Evolutionary conservation across 352 stramenopile genomes (phyloP).

Genomic region (Globisporangium solare): DNA sequence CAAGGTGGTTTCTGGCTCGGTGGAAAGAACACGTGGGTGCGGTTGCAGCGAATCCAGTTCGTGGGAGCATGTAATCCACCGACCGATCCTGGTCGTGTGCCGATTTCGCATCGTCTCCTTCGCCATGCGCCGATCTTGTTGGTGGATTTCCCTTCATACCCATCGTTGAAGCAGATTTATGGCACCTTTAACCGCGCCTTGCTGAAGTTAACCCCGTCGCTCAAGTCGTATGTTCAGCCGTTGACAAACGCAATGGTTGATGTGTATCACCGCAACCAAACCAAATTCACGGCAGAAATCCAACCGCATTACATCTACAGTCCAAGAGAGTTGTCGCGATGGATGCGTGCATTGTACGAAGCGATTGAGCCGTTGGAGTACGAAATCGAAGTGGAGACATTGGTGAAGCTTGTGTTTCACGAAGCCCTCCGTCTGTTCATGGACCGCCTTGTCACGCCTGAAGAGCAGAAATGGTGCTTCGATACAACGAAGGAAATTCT

Average conservation of each 20-base stretch:
- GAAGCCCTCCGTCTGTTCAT: slow-evolving; percentile 98
- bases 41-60: slow-evolving; percentile 92
- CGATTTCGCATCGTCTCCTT: slow-evolving; percentile 96
- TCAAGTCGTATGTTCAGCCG: slow-evolving; percentile 94
- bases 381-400: slow-evolving; percentile 93
- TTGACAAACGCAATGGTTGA: slow-evolving; percentile 99
- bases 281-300: slow-evolving; percentile 91
- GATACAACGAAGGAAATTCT: slow-evolving; percentile 82
- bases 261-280: slow-evolving; percentile 97
- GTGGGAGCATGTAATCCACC: slow-evolving; percentile 99
- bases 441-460: slow-evolving; percentile 96
- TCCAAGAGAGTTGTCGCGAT: slow-evolving; percentile 97
- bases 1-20: slow-evolving; percentile 91
- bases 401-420: slow-evolving; percentile 98
- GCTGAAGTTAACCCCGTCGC: slow-evolving; percentile 97
- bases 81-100: slow-evolving; percentile 97
- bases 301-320: slow-evolving; percentile 99
- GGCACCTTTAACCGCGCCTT: slow-evolving; percentile 98
- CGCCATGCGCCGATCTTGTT: slow-evolving; percentile 98
- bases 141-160: slow-evolving; percentile 97
- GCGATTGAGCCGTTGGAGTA: slow-evolving; percentile 94
- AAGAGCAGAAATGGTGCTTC: slow-evolving; percentile 97
- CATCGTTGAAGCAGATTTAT: slow-evolving; percentile 98
- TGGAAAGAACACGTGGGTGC: slow-evolving; percentile 89
- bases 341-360: slow-evolving; percentile 99